A percentile compares a stretch with the other conserved stretches of the same genome.
Conservation (phyloP, 192 early-diverging fungal genomes). For the Spinellus fusiger region DNA sequence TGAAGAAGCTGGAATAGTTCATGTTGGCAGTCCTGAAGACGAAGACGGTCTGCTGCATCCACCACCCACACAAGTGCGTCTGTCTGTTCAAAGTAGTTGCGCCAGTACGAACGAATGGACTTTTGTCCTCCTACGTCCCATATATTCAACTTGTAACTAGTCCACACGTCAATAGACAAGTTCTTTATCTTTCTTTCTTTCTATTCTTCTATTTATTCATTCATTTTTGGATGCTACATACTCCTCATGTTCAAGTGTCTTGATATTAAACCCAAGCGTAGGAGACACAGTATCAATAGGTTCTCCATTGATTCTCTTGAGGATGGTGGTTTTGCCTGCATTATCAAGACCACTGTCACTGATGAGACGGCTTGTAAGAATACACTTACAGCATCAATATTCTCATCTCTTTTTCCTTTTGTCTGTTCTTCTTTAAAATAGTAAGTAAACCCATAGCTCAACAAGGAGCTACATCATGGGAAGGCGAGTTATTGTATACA, state of each 20-base stretch:
- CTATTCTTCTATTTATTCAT: neutral
- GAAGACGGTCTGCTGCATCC: conserved; percentile 81
- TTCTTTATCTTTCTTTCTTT: neutral
- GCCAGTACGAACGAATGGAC: conserved; percentile 95
- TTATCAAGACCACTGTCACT: conserved; percentile 80
- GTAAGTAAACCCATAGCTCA: conserved; percentile 86
- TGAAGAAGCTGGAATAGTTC: conserved; percentile 76
- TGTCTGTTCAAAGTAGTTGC: conserved; percentile 99
- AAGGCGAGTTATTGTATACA: too few relatives aligned
- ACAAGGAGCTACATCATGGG: neutral
- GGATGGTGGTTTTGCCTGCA: conserved; percentile 98
- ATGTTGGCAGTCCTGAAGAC: conserved; percentile 72
- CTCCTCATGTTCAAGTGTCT: conserved; percentile 83
- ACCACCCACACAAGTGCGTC: conserved; percentile 98
- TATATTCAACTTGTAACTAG: conserved; percentile 29
- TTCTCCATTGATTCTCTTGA: conserved; percentile 93
- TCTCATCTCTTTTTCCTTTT: conserved; percentile 91
- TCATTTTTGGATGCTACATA: conserved; percentile 29
- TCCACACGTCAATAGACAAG: neutral
- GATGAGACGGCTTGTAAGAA: neutral
- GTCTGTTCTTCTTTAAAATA: conserved; percentile 87
- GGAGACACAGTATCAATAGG: conserved; percentile 87
- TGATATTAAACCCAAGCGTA: conserved; percentile 97
- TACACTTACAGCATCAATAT: conserved; percentile 75
- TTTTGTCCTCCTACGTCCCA: conserved; percentile 95